These are phyloP conservation scores for Juncus inflexus DNA, from an alignment of 176 grass and related monocot species.

Conservation along the genomic window DNA sequence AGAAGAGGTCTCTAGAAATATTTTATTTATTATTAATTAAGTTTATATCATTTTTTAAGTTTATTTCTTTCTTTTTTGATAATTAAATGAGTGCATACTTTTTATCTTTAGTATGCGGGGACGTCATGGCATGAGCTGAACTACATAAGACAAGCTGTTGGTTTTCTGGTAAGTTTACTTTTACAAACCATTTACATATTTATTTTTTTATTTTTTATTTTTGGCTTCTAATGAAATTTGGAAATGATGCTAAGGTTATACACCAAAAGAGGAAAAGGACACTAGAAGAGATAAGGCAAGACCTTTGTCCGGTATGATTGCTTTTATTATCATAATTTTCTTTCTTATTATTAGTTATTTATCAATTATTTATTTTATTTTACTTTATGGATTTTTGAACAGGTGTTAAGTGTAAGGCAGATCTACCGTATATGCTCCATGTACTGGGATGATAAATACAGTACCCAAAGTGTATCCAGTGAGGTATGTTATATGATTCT, in stretches of 20 bases:
- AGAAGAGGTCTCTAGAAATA: constrained; percentile 46
- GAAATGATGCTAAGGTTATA: constrained; percentile 58
- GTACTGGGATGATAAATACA: constrained; percentile 98
- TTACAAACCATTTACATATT: neutral
- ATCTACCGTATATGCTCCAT: constrained; percentile 99
- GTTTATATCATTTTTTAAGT: constrained; percentile 8
- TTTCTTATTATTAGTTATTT: too few relatives aligned
- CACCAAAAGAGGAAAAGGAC: constrained; percentile 95
- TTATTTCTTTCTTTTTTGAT: neutral
- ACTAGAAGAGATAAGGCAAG: constrained; percentile 78
- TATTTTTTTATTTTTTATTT: constrained; percentile 21
- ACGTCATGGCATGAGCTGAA: constrained; percentile 98
- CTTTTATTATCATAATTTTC: constrained; percentile 8
- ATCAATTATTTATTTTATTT: constrained; percentile 3
- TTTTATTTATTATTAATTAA: too few relatives aligned
- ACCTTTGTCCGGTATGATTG: constrained; percentile 86
- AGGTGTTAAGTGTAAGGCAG: constrained; percentile 90
- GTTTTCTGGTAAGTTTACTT: constrained; percentile 73
- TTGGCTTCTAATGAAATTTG: constrained; percentile 21
- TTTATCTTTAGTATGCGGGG: constrained; percentile 67
- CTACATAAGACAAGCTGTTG: constrained; percentile 94
- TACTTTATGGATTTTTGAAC: constrained; percentile 19
- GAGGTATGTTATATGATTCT: constrained; percentile 41
- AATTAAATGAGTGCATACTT: constrained; percentile 12
- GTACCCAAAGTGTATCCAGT: constrained; percentile 67